Evolutionary conservation across 2,329 filamentous ascomycete genomes (phyloP), one percentile per base, ranked within the genome.

Genomic region (Microthyrium microscopicum): DNA sequence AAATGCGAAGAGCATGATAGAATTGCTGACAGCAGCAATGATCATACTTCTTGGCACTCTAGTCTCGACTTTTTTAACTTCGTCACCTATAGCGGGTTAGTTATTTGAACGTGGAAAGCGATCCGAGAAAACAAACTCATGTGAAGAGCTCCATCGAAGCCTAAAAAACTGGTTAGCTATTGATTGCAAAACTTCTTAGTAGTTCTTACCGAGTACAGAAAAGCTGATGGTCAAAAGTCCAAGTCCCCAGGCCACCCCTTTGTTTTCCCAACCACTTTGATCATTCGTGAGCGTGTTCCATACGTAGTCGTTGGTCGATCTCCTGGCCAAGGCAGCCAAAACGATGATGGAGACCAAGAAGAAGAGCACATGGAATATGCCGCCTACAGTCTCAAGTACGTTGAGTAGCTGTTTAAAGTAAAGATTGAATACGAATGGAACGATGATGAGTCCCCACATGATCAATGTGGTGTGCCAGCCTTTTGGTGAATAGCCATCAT

Each of bases 111-210:
- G 39, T 40, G 48, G 5, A 58, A 57, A 42, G 61, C 57, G 40
- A 61, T 57, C n/a, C n/a, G n/a, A n/a, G n/a, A n/a, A 17, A n/a
- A n/a, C n/a, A n/a, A n/a, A n/a, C 56, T 57, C 57, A 63, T 60
- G 35, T 63, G 59, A 1, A 63, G 49, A 13, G 52, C 54, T 5
- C 56, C 52, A 27, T 63, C 58, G 36, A 61, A 60, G 7, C 58
- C 59, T 60, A 13, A 6, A 3, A 12, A 19, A 15, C 4, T 13
- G 17, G 15, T 25, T 5, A 2, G 2, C 18, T 0, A 19, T 41
- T 8, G 35, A 29, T 28, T 26, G 39, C 19, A 12, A 20, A 7
- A 13, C 5, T 5, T 3, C 13, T 13, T 17, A 15, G 33, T 18
- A 29, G 29, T 8, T 26, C n/a, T 5, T n/a, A 7, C 13, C n/a